Conservation (phyloP, 176 grass and related monocot species). For the Juncus effusus region DNA sequence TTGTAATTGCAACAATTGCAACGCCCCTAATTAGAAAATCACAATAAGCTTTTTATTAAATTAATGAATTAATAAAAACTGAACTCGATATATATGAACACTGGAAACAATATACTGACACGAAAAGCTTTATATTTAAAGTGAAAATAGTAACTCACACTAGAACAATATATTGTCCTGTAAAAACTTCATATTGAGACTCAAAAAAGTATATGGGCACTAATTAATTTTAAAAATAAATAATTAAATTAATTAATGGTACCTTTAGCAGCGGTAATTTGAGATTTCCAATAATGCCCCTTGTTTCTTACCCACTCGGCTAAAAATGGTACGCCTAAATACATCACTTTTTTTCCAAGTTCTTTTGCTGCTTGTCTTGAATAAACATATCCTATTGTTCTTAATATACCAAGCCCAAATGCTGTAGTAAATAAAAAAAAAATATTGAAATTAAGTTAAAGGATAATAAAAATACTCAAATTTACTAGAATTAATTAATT, state of each 20-base stretch:
- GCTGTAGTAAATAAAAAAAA: conserved; percentile 33
- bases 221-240: too few relatives aligned
- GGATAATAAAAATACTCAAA: conserved; percentile 12
- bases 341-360: conserved; percentile 92
- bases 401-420: conserved; percentile 73
- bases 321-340: conserved; percentile 88
- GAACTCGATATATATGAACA: too few relatives aligned
- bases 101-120: too few relatives aligned
- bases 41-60: conserved; percentile 34
- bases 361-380: conserved; percentile 89
- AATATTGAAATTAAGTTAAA: conserved; percentile 10
- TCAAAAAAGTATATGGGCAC: conserved; percentile 8
- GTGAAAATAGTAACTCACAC: too few relatives aligned
- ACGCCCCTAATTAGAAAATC: conserved; percentile 47
- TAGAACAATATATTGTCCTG: too few relatives aligned
- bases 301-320: conserved; percentile 99
- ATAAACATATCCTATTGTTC: conserved; percentile 90
- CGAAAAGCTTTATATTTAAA: too few relatives aligned
- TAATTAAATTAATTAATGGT: too few relatives aligned
- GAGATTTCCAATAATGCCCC: conserved; percentile 95
- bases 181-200: background rate
- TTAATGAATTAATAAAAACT: too few relatives aligned
- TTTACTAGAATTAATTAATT: conserved; percentile 26
- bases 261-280: conserved; percentile 95
- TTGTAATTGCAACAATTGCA: conserved; percentile 86